These are phyloP conservation scores for Cephalotrichum gorgonifer DNA, from an alignment of 2,329 filamentous ascomycete genomes.

Conservation along the genomic window DNA sequence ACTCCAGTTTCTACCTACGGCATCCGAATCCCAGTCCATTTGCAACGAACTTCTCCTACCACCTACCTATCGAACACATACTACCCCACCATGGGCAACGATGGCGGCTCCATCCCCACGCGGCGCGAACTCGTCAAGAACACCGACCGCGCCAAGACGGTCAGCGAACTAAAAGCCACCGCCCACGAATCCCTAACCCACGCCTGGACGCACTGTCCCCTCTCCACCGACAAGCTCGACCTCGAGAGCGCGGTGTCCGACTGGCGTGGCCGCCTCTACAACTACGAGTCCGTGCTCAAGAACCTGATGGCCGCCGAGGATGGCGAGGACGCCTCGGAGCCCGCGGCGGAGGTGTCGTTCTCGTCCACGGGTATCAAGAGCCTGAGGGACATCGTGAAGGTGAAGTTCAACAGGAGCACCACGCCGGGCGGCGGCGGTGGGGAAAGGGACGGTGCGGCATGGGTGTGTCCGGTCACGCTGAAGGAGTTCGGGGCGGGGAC, in stretches of 20 bases:
- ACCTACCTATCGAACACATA: background rate
- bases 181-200: conserved; percentile 77
- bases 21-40: background rate
- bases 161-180: conserved; percentile 80
- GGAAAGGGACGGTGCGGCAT: too few species aligned
- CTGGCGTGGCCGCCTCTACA: conserved; percentile 75
- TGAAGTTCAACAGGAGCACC: conserved; percentile 54
- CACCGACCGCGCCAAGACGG: conserved; percentile 70
- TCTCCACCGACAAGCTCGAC: conserved; percentile 69
- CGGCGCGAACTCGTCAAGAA: conserved; percentile 94
- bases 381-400: conserved; percentile 75
- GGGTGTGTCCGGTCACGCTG: conserved; percentile 78
- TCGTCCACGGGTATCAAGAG: conserved; percentile 57
- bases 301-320: conserved; percentile 49
- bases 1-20: too few species aligned
- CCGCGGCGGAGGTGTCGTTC: conserved; percentile 20
- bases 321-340: conserved; percentile 21
- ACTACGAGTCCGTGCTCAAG: conserved; percentile 81
- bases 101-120: conserved; percentile 92
- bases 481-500: conserved; percentile 73
- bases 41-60: background rate
- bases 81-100: conserved; percentile 72
- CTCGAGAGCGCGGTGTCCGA: conserved; percentile 72
- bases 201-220: conserved; percentile 75
- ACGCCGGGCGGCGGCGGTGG: conserved; percentile 20